Conservation (phyloP, 169 alveolate genomes). For the Babesia ovata region DNA sequence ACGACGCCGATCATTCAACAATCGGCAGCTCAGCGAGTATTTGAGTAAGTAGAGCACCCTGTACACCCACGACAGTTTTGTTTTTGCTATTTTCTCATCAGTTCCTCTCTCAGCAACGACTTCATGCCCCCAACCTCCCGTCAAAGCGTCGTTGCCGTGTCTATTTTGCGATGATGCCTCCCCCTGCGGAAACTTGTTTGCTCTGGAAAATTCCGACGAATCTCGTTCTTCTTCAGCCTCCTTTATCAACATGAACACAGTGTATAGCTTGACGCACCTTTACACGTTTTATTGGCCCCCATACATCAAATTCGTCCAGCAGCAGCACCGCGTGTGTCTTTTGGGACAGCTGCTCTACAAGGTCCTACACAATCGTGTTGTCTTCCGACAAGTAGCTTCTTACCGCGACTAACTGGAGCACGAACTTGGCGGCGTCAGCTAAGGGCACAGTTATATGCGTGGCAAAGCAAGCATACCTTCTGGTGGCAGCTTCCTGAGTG, state of each 20-base stretch:
- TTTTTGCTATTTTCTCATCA: constrained; percentile 1
- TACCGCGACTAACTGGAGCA: constrained; percentile 4
- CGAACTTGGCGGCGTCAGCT: constrained; percentile 13
- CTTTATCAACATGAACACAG: not conserved
- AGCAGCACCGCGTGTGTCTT: constrained; percentile 10
- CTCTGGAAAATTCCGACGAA: not conserved
- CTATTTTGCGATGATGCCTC: not conserved
- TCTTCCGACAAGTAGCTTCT: not conserved
- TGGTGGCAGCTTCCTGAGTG: constrained; percentile 22
- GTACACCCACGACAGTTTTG: constrained; percentile 49
- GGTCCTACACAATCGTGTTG: not conserved
- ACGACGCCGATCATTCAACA: constrained; percentile 13
- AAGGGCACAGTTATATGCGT: not conserved
- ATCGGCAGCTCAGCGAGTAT: constrained; percentile 31
- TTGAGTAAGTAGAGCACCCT: constrained; percentile 42
- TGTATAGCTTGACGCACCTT: not conserved
- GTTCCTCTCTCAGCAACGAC: not conserved
- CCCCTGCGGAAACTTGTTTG: not conserved
- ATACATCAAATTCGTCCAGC: constrained; percentile 24
- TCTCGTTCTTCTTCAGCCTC: not conserved
- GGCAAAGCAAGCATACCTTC: constrained; percentile 1
- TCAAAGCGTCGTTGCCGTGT: not conserved
- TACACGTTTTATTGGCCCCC: constrained; percentile 14
- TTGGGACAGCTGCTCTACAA: not conserved
- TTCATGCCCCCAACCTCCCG: not conserved